phyloP scores from a whole-genome alignment of 768 basidiomycete species.

The Collybiopsis confluens region DNA sequence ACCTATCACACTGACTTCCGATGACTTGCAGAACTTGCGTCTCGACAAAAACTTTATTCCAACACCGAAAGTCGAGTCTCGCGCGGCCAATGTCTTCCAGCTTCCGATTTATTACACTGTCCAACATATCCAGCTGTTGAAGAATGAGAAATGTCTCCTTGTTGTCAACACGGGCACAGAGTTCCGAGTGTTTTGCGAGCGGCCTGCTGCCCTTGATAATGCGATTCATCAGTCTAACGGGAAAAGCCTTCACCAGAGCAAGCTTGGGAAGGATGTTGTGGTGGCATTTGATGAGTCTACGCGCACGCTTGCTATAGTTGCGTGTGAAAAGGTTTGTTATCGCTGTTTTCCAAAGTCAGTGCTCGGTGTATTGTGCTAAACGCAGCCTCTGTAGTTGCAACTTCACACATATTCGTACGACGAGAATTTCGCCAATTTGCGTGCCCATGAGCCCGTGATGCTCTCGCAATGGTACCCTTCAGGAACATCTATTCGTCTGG shows the following conservation, averaged over 20 bases:
- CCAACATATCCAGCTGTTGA: slow-evolving; percentile 34
- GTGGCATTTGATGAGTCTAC: slow-evolving; percentile 51
- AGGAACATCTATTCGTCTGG: slow-evolving; percentile 22
- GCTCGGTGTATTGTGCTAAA: too few relatives aligned
- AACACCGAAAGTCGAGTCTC: slow-evolving; percentile 19
- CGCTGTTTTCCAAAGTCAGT: too few relatives aligned
- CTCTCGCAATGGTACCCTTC: slow-evolving; percentile 40
- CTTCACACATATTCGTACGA: slow-evolving; percentile 47
- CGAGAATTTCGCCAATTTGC: slow-evolving; percentile 36
- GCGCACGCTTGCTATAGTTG: slow-evolving; percentile 43
- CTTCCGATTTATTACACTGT: slow-evolving; percentile 20
- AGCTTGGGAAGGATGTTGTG: slow-evolving; percentile 40
- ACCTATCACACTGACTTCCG: slow-evolving; percentile 20
- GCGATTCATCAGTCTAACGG: slow-evolving; percentile 22
- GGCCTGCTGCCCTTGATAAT: slow-evolving; percentile 22
- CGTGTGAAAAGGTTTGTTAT: slow-evolving; percentile 36
- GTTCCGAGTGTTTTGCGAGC: slow-evolving; percentile 36
- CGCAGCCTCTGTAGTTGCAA: slow-evolving; percentile 28
- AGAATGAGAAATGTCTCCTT: slow-evolving; percentile 35
- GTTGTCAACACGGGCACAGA: slow-evolving; percentile 32
- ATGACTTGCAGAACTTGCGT: slow-evolving; percentile 32
- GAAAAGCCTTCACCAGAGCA: slow-evolving; percentile 38
- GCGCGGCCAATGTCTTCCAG: slow-evolving; percentile 21
- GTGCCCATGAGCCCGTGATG: slow-evolving; percentile 34
- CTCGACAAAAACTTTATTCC: slow-evolving; percentile 29